Evolutionary conservation across 441 rosid genomes (phyloP).

Genomic region (Corymbia citriodora): DNA sequence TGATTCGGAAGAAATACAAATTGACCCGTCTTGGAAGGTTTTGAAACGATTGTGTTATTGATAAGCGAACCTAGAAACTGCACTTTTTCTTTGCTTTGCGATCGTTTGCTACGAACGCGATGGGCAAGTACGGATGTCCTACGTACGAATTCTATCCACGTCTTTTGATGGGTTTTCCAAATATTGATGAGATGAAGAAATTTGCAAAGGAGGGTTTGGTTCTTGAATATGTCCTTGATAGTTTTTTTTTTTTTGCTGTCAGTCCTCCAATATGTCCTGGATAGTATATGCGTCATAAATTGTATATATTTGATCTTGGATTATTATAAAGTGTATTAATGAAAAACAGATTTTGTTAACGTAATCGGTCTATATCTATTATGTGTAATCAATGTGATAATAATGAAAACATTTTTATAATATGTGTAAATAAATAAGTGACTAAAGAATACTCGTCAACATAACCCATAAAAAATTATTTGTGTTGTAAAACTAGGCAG

Average conservation of each 20-base stretch:
- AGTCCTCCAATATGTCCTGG: too few relatives aligned
- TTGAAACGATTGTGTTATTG: neutral
- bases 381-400: neutral
- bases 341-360: neutral
- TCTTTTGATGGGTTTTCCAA: neutral
- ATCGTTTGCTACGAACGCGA: neutral
- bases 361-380: fast-evolving
- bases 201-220: neutral
- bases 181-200: neutral
- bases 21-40: neutral
- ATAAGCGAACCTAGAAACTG: neutral
- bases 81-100: neutral
- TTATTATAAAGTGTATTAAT: neutral
- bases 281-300: too few relatives aligned
- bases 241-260: too few relatives aligned
- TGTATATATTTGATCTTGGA: too few relatives aligned
- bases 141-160: neutral
- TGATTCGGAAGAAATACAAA: neutral
- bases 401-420: neutral
- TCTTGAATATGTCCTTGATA: too few relatives aligned
- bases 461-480: neutral
- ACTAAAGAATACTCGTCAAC: fast-evolving
- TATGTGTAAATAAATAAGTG: neutral
- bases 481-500: fast-evolving
- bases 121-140: neutral